phyloP scores from a whole-genome alignment of 345 rosid species.

The Euphorbia lathyris region DNA sequence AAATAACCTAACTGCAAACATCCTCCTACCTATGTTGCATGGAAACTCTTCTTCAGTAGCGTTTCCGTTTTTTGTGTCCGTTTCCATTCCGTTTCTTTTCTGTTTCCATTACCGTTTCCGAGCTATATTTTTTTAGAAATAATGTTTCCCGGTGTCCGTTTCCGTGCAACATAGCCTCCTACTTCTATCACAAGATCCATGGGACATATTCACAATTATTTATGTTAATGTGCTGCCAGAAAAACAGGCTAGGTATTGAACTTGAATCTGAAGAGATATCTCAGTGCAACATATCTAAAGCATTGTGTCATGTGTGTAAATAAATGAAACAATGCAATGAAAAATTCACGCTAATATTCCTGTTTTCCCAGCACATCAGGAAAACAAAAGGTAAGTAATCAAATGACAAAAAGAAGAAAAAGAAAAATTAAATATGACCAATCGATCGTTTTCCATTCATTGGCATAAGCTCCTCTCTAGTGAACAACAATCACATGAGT shows the following conservation, averaged over 20 bases:
- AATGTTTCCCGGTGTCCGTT: too few species aligned
- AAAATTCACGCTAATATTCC: neutral
- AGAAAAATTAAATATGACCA: neutral
- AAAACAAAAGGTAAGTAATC: neutral
- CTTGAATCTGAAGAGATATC: neutral
- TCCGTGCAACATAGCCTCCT: too few species aligned
- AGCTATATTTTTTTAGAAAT: too few species aligned
- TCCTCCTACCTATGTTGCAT: too few species aligned
- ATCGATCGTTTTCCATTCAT: too few species aligned
- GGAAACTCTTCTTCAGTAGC: too few species aligned
- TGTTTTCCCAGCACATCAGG: neutral
- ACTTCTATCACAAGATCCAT: constrained; percentile 1
- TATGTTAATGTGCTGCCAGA: too few species aligned
- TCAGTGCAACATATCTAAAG: neutral
- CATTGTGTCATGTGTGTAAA: neutral
- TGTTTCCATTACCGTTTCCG: too few species aligned
- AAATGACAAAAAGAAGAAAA: neutral
- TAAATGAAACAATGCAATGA: neutral
- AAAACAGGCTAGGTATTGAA: neutral
- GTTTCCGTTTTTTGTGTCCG: too few species aligned
- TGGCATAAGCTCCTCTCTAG: neutral
- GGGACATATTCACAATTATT: neutral
- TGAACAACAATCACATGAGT: neutral
- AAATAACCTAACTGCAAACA: neutral
- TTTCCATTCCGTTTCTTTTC: too few species aligned